phyloP scores from a whole-genome alignment of 2,329 filamentous ascomycete genomes.

The Diaporthe ilicicola region DNA sequence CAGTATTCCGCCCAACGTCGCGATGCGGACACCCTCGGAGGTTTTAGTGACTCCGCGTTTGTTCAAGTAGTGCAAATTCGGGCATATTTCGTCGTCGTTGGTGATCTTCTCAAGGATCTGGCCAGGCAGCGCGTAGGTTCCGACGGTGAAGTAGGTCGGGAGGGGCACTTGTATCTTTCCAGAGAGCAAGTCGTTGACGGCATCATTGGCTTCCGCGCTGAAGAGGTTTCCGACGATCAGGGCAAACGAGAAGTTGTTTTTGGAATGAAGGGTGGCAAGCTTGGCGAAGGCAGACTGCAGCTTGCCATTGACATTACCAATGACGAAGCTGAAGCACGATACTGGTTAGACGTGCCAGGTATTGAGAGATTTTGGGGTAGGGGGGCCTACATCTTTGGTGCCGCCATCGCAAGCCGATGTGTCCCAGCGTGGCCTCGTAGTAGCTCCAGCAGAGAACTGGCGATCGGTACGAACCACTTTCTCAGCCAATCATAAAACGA shows the following conservation, averaged over 20 bases:
- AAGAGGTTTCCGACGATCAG: constrained; percentile 89
- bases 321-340: constrained; percentile 68
- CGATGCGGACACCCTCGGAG: constrained; percentile 86
- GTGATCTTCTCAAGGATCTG: constrained; percentile 77
- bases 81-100: constrained; percentile 77
- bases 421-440: not conserved
- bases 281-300: constrained; percentile 81
- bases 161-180: constrained; percentile 80
- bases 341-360: constrained; percentile 1
- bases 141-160: constrained; percentile 91
- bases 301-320: constrained; percentile 84
- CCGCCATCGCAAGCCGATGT: constrained; percentile 17
- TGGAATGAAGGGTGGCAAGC: constrained; percentile 79
- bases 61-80: constrained; percentile 90
- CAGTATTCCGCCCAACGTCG: constrained; percentile 81
- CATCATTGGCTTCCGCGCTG: constrained; percentile 62
- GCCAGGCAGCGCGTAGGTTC: constrained; percentile 74
- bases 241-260: constrained; percentile 88
- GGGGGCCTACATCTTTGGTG: constrained; percentile 28
- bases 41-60: constrained; percentile 90
- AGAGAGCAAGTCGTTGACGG: constrained; percentile 70
- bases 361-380: not conserved
- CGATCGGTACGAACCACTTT: not conserved
- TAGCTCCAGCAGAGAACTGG: not conserved
- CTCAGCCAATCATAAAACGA: not conserved